These are phyloP conservation scores for Rutstroemia sydowiana DNA, from an alignment of 2,329 filamentous ascomycete species.

Conservation along the genomic window DNA sequence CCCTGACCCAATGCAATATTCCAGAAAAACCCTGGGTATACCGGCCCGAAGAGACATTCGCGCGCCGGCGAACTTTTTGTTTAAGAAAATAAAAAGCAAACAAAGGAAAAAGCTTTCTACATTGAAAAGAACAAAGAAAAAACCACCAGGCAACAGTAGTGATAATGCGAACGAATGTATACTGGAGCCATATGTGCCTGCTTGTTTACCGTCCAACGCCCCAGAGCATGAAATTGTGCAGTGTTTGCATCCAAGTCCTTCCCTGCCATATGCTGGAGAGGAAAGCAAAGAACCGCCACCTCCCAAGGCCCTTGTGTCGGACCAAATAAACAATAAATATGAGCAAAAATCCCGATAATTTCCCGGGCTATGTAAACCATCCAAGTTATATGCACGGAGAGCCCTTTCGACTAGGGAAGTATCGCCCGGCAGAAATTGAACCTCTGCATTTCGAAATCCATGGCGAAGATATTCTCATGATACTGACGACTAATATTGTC, in stretches of 20 bases:
- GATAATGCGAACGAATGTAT: background rate
- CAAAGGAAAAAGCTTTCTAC: conserved; percentile 1
- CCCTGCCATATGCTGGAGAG: conserved; percentile 5
- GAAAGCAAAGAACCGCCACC: background rate
- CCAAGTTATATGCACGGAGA: no score
- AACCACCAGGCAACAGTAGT: background rate
- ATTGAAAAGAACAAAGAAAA: background rate
- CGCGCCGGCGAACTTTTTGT: conserved; percentile 1
- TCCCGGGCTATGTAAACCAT: no score
- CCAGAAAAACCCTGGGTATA: conserved; percentile 7
- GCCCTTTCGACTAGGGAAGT: no score
- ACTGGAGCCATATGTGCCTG: conserved; percentile 1
- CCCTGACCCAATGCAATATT: background rate
- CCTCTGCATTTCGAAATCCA: no score
- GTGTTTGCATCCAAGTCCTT: background rate
- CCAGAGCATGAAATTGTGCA: background rate
- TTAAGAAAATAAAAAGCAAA: no score
- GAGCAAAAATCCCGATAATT: no score
- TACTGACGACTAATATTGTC: background rate
- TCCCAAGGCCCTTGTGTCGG: no score
- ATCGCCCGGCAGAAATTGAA: no score
- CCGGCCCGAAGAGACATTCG: conserved; percentile 5
- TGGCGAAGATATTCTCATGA: no score
- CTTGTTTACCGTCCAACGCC: conserved; percentile 1
- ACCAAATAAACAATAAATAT: background rate